A percentile compares a stretch with the other conserved stretches of the same genome.
Conservation (phyloP, 106 monocot genomes). For the Platanthera zijinensis region DNA sequence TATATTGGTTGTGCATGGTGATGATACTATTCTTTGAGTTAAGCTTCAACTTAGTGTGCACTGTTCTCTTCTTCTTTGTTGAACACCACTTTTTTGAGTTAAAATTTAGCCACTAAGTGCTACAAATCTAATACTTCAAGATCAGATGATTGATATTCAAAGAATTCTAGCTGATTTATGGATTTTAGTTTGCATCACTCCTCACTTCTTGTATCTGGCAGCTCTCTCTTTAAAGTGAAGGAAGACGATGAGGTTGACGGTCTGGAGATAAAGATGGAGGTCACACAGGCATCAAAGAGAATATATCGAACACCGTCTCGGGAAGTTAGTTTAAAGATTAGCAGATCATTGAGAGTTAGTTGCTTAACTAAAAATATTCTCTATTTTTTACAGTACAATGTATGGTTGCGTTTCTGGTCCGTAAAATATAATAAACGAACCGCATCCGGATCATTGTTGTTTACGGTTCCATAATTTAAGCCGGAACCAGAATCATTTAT, state of each 20-base stretch:
- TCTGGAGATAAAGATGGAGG: slow-evolving; percentile 74
- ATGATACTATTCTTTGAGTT: neutral
- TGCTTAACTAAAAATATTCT: slow-evolving; percentile 3
- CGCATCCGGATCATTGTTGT: too few relatives aligned
- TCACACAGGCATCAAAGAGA: slow-evolving; percentile 67
- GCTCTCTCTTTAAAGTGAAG: slow-evolving; percentile 95
- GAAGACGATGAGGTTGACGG: slow-evolving; percentile 98
- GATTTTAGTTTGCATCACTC: neutral
- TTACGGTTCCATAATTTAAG: too few relatives aligned
- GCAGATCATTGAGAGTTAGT: slow-evolving; percentile 83
- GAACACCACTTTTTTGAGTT: neutral
- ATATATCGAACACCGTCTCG: slow-evolving; percentile 67
- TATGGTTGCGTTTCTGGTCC: too few relatives aligned
- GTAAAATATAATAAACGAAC: too few relatives aligned
- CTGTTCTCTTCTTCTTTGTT: neutral
- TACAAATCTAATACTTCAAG: neutral
- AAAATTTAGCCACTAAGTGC: neutral
- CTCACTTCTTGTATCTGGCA: slow-evolving; percentile 20
- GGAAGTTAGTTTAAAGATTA: slow-evolving; percentile 88
- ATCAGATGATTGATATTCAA: neutral
- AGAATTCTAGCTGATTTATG: neutral
- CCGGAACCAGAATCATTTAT: too few relatives aligned
- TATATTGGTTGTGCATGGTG: neutral
- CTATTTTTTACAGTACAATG: neutral
- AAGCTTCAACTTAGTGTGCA: neutral